Percentiles rank a stretch among this genome's conserved stretches.
These are phyloP conservation scores for Paramecium sonneborni DNA, from an alignment of 73 alveolate species.

Conservation along the genomic window DNA sequence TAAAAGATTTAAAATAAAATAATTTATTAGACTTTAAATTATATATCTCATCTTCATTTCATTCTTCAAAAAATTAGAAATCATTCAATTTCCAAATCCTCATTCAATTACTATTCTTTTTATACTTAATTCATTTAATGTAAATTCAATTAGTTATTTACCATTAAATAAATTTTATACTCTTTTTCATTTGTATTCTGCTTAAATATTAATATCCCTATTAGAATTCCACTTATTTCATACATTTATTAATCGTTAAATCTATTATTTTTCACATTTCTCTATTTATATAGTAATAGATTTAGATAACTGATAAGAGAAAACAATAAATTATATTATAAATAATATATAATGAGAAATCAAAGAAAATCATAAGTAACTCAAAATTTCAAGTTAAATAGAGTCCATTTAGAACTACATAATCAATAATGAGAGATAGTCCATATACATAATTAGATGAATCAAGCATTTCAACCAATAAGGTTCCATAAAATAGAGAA, in stretches of 20 bases:
- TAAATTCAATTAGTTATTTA: neutral
- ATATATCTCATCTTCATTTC: neutral
- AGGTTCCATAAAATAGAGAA: neutral
- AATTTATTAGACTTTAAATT: neutral
- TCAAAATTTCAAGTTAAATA: neutral
- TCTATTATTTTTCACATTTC: neutral
- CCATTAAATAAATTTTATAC: neutral
- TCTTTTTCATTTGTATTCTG: neutral
- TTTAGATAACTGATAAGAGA: neutral
- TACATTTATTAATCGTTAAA: neutral
- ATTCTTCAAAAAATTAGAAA: neutral
- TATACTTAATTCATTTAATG: neutral
- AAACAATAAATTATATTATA: neutral
- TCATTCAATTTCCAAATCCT: neutral
- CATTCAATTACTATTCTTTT: neutral
- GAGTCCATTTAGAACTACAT: neutral
- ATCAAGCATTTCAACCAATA: neutral
- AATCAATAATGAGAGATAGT: neutral
- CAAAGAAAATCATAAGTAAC: neutral
- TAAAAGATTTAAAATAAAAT: neutral
- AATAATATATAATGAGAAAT: neutral
- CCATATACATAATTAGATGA: slow-evolving; percentile 21
- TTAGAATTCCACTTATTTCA: neutral
- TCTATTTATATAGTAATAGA: neutral
- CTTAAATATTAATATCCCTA: neutral